Evolutionary conservation across 2,329 filamentous ascomycete species (phyloP), one percentile per base, ranked within the genome.

Genomic region (Paraphoma sp.): DNA sequence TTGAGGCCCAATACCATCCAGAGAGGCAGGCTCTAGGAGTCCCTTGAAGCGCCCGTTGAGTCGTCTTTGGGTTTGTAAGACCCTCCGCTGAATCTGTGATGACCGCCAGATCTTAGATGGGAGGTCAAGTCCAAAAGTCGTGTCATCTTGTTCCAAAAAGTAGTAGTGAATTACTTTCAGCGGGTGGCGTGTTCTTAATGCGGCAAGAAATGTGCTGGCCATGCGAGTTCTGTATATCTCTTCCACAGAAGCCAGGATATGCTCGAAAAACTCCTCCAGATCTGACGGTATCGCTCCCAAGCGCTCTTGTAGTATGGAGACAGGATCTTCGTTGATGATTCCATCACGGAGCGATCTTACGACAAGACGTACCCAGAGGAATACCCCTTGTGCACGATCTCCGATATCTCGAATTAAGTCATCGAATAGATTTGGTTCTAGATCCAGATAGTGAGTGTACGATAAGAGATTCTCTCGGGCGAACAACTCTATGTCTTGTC

Each of bases 331-430:
- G 16, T 62, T 53, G 3, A 23, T 36, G 1, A 62, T 31, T 0
- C 59, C 59, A 7, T 50, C 44, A 1, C 45, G 31, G 1, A 62
- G 43, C 3, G 46, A 51, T 11, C 48, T 49, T 10, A 62, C 56
- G 3, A 54, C 59, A 40, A 59, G 47, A n/a, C 45, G n/a, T 10
- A 62, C 56, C 59, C 59, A 62, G 6, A 62, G 51, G 23, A 62
- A 62, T 1, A 59, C 59, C 2, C 59, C 56, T 6, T 48, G 36
- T 18, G 55, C 50, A 17, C 18, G 29, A 2, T 44, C 29, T 6
- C 38, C 17, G 12, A 59, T 57, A 12, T 59, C 53, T 2, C 31
- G 17, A 4, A 51, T 16, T 1, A 65, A 11, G 1, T 56, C 33
- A 16, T 17, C 31, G 23, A 49, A 49, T 3, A 29, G 38, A n/a